Base-by-base conservation (phyloP, 2,329 filamentous ascomycete genomes). In the Aspergillus cejpii region DNA sequence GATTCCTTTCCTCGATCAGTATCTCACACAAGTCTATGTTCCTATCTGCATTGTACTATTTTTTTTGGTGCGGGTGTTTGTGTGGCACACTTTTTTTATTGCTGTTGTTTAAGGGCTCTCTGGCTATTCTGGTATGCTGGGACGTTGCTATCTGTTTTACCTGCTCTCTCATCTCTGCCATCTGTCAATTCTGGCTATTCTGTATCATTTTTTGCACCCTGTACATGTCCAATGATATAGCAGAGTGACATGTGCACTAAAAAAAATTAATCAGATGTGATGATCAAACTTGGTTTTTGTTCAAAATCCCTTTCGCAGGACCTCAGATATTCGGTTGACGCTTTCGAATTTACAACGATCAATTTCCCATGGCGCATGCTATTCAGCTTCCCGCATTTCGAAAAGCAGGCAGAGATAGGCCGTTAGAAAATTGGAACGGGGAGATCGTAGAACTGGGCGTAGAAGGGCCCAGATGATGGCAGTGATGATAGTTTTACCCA, bases 401-500 rank as follows among this genome's bases (percentile, higher is more conserved):
- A n/a, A n/a, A n/a, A n/a, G n/a, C n/a, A n/a, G n/a, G 23, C 23
- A 24, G 11, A 36, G 33, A 19, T 17, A 20, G 31, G 31, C 17
- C 31, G 11, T 20, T 17, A 34, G 23, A 24, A 24, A 5, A 24
- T 24, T 24, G 5, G 23, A 24, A 24, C 23, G 8, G 23, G 23
- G 8, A 24, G 23, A 24, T 24, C 23, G 23, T 24, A 5, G 23
- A 24, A 8, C 23, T 8, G 8, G 23, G 23, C 4, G 8, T 4
- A 24, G 23, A 34, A 19, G 15, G 2, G 15, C 17, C 17, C 8
- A 31, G 17, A 34, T 36, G 20, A 44, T 7, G 27, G 21, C 19
- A 43, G 54, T 47, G 44, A 43, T 41, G 48, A 52, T 46, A 44
- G 44, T 33, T 37, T 41, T 50, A 48, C 48, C 49, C 43, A 39